phyloP scores from a whole-genome alignment of 805 yeast species.

The Candida takata region DNA sequence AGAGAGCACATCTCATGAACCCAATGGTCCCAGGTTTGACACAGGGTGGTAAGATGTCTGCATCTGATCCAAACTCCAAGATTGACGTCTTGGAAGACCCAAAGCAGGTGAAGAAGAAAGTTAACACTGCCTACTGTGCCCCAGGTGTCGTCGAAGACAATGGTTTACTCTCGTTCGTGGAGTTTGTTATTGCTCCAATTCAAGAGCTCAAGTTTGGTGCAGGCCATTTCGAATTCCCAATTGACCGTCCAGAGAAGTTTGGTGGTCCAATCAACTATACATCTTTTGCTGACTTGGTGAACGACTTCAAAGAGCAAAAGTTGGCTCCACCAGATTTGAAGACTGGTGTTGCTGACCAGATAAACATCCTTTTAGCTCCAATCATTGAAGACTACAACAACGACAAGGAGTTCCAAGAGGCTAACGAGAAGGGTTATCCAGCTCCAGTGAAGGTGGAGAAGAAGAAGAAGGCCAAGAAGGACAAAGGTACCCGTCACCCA shows the following conservation, averaged over 20 bases:
- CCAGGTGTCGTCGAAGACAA: conserved; percentile 91
- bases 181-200: conserved; percentile 80
- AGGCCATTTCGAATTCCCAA: conserved; percentile 55
- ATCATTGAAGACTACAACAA: conserved; percentile 61
- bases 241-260: conserved; percentile 92
- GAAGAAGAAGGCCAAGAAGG: conserved; percentile 71
- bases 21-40: conserved; percentile 97
- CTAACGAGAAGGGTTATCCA: conserved; percentile 80
- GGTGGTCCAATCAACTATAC: conserved; percentile 85
- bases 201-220: conserved; percentile 63
- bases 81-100: conserved; percentile 91
- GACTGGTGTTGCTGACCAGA: conserved; percentile 81
- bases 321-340: conserved; percentile 92
- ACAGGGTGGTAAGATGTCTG: conserved; percentile 98
- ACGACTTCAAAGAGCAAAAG: conserved; percentile 64
- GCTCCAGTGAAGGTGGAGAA: conserved; percentile 52
- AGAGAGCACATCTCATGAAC: conserved; percentile 98
- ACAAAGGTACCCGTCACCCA: conserved; percentile 87
- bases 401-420: conserved; percentile 66
- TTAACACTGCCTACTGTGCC: conserved; percentile 87
- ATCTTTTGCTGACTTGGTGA: conserved; percentile 60
- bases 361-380: conserved; percentile 77
- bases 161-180: conserved; percentile 81
- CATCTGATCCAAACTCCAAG: conserved; percentile 97
- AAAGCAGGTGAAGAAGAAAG: conserved; percentile 80